These are phyloP conservation scores for Psilocybe cubensis DNA, from an alignment of 768 basidiomycete genomes.

Conservation along the genomic window DNA sequence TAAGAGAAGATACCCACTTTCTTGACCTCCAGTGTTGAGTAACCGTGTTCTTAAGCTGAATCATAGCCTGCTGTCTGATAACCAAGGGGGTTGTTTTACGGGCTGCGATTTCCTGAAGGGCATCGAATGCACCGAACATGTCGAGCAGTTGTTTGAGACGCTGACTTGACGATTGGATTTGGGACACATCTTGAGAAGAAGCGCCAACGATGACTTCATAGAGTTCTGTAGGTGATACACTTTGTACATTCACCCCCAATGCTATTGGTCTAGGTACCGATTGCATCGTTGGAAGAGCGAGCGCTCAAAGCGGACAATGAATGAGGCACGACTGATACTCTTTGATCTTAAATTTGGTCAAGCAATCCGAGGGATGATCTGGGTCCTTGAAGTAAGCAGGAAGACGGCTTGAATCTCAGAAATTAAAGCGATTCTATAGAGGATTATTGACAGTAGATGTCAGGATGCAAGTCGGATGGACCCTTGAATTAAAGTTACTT, in stretches of 20 bases:
- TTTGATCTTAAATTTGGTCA: neutral
- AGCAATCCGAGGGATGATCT: neutral
- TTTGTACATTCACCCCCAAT: conserved; percentile 39
- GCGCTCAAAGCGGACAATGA: neutral
- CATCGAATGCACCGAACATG: conserved; percentile 71
- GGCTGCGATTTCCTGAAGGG: conserved; percentile 74
- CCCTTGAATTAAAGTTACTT: neutral
- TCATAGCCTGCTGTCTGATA: conserved; percentile 80
- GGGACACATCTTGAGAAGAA: conserved; percentile 72
- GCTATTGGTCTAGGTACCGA: conserved; percentile 13
- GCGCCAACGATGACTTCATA: conserved; percentile 68
- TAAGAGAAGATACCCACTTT: conserved; percentile 50
- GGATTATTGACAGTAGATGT: neutral
- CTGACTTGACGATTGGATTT: conserved; percentile 51
- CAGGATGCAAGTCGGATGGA: neutral
- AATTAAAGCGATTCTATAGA: conserved; percentile 1
- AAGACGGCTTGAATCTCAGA: neutral
- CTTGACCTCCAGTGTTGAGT: conserved; percentile 76
- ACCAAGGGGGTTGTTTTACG: conserved; percentile 59
- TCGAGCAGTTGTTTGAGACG: conserved; percentile 72
- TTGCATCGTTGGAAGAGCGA: neutral
- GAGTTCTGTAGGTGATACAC: conserved; percentile 64
- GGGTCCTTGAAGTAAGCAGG: neutral
- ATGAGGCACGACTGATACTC: neutral
- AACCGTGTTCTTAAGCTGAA: conserved; percentile 87